These are phyloP conservation scores for Wickerhamomyces sp. DNA, from an alignment of 1,139 yeast species.

Conservation along the genomic window DNA sequence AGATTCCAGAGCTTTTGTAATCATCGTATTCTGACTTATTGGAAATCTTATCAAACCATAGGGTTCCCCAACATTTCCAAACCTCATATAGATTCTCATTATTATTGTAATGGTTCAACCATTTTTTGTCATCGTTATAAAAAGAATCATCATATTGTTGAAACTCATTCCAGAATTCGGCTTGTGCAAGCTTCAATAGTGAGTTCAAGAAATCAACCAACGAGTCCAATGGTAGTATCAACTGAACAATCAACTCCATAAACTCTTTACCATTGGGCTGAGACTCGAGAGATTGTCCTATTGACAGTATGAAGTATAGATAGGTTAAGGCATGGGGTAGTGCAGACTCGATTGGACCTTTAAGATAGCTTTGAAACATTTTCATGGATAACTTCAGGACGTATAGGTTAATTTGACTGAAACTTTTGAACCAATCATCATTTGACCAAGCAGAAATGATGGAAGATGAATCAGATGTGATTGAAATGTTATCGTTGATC, in stretches of 20 bases:
- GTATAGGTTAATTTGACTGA: conserved; percentile 55
- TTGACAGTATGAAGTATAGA: conserved; percentile 60
- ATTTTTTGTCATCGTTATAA: conserved; percentile 25
- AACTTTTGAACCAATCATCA: conserved; percentile 56
- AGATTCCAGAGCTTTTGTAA: conserved; percentile 52
- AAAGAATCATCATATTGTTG: neutral
- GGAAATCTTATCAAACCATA: conserved; percentile 64
- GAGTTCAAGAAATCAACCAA: conserved; percentile 55
- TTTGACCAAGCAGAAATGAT: conserved; percentile 27
- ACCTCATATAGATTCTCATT: conserved; percentile 67
- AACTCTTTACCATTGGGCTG: conserved; percentile 44
- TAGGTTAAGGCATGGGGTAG: conserved; percentile 68
- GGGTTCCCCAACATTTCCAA: conserved; percentile 82
- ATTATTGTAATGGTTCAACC: conserved; percentile 36
- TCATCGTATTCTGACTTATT: conserved; percentile 48
- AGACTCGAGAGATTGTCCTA: conserved; percentile 51
- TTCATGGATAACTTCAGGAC: conserved; percentile 62
- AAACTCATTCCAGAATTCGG: conserved; percentile 25
- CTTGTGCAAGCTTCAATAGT: conserved; percentile 24
- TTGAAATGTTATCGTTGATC: too few relatives aligned
- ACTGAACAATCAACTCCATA: conserved; percentile 45
- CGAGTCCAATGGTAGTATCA: conserved; percentile 64
- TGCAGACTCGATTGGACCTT: conserved; percentile 68
- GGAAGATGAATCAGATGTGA: too few relatives aligned
- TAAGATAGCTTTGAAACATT: conserved; percentile 57